A percentile compares a stretch with the other conserved stretches of the same genome.
phyloP scores from a whole-genome alignment of 1,284 basidiomycete species.

The Trichosporon sp. region DNA sequence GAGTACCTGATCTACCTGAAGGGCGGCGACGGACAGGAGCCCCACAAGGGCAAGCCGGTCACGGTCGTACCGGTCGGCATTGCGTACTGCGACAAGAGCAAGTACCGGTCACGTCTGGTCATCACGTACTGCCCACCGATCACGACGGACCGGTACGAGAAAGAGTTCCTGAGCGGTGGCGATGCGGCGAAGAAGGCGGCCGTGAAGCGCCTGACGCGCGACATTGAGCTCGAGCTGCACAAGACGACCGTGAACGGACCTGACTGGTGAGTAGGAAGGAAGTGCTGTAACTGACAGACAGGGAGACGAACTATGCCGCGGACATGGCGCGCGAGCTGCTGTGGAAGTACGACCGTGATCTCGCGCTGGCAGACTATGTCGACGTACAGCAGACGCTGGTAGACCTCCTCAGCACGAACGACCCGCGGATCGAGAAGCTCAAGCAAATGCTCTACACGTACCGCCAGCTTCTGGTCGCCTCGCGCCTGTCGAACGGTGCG shows the following conservation, averaged over 20 bases:
- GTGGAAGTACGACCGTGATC: slow-evolving; percentile 74
- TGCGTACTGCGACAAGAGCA: slow-evolving; percentile 91
- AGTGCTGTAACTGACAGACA: slow-evolving; percentile 48
- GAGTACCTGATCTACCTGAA: slow-evolving; percentile 81
- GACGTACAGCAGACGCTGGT: slow-evolving; percentile 83
- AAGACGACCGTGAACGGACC: slow-evolving; percentile 85
- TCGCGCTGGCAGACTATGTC: slow-evolving; percentile 77
- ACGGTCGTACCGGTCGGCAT: slow-evolving; percentile 80
- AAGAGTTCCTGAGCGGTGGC: slow-evolving; percentile 70
- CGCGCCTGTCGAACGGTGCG: slow-evolving; percentile 77
- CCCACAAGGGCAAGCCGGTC: slow-evolving; percentile 58
- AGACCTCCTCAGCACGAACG: slow-evolving; percentile 74
- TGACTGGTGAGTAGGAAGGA: slow-evolving; percentile 69
- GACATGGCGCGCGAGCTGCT: slow-evolving; percentile 86
- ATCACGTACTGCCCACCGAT: slow-evolving; percentile 76
- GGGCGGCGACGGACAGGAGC: slow-evolving; percentile 46
- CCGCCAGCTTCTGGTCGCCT: slow-evolving; percentile 79
- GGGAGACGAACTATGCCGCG: slow-evolving; percentile 82
- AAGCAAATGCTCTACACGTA: slow-evolving; percentile 77
- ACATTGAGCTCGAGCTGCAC: slow-evolving; percentile 70
- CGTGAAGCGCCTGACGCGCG: slow-evolving; percentile 81
- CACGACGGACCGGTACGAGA: slow-evolving; percentile 70
- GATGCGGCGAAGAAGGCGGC: slow-evolving; percentile 74
- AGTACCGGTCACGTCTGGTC: slow-evolving; percentile 74
- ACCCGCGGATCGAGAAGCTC: slow-evolving; percentile 64